Evolutionary conservation across 1,139 yeast species (phyloP).

Genomic region (Pichia sp.): DNA sequence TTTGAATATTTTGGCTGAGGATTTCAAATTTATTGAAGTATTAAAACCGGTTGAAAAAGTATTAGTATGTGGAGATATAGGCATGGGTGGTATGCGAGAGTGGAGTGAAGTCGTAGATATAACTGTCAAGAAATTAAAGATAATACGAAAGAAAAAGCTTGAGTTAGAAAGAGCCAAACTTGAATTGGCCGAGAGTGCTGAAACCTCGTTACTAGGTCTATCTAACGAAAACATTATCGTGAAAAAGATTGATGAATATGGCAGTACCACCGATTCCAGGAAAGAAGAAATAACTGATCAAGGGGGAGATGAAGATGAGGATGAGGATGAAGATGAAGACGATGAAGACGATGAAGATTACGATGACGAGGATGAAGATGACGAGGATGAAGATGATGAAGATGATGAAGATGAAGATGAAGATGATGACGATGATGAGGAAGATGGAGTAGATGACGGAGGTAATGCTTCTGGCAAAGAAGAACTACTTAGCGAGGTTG

Average conservation of each 20-base stretch:
- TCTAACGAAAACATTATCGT: conserved; percentile 14
- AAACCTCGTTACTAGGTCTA: conserved; percentile 18
- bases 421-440: conserved; percentile 1
- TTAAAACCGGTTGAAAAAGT: conserved; percentile 92
- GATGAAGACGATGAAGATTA: conserved; percentile 12
- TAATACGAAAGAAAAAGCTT: conserved; percentile 29
- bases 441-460: conserved; percentile 3
- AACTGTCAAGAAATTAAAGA: conserved; percentile 50
- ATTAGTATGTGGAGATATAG: conserved; percentile 91
- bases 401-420: conserved; percentile 6
- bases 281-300: conserved; percentile 12
- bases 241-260: conserved; percentile 27
- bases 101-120: conserved; percentile 91
- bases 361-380: conserved; percentile 12
- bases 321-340: conserved; percentile 11
- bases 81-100: conserved; percentile 98
- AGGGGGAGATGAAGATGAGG: conserved; percentile 8
- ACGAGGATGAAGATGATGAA: conserved; percentile 9
- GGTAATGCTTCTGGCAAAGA: neutral
- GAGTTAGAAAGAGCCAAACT: conserved; percentile 14
- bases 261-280: conserved; percentile 21
- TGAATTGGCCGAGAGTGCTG: conserved; percentile 25
- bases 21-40: conserved; percentile 71
- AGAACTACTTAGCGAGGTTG: neutral
- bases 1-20: conserved; percentile 54